Base-by-base conservation (phyloP, 108 stramenopile species). In the Pseudonitzschia delicatissima region DNA sequence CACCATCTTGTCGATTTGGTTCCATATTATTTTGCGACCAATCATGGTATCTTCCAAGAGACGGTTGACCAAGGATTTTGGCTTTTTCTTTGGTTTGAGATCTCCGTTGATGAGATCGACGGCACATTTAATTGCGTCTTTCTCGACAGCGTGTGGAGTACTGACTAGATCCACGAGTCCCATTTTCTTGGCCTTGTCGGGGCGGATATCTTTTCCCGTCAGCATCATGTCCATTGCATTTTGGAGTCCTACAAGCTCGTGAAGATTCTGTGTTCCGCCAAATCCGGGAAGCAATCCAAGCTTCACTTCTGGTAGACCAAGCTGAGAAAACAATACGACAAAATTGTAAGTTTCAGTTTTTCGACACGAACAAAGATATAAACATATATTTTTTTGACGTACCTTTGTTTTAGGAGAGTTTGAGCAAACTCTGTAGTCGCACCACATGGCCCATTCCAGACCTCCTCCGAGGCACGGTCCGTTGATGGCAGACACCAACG, bases 381-480 rank as follows among this genome's bases (percentile, higher is more conserved):
- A 42, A 42, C 11, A 42, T 15, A 45, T 45, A 13, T 21, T 21
- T 55, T 29, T 55, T n/a, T n/a, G n/a, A n/a, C n/a, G n/a, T 15
- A 98, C 67, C 64, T 96, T 96, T 37, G 97, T 98, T 66, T 98
- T 97, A 2, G 85, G 53, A 20, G 78, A 77, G 53, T 98, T 90
- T 25, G 95, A 90, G 71, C 94, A 96, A 51, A 99, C 84, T 62
- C 97, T 92, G 77, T 98, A 99, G 76, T 96, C 95, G 73, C 97
- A 97, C 93, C 97, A 96, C 59, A 99, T 73, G n/a, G 96, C 95
- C 95, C 96, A 96, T 69, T 99, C 99, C 62, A 98, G 74, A 2
- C 99, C 99, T n/a, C 99, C 99, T 29, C 99, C 99, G 6, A 99
- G 79, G 17, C 94, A 94, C 8, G 91, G 88, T 21, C 99, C 99